Evolutionary conservation across 2,329 filamentous ascomycete genomes (phyloP).

Genomic region (Neonectria ditissima): DNA sequence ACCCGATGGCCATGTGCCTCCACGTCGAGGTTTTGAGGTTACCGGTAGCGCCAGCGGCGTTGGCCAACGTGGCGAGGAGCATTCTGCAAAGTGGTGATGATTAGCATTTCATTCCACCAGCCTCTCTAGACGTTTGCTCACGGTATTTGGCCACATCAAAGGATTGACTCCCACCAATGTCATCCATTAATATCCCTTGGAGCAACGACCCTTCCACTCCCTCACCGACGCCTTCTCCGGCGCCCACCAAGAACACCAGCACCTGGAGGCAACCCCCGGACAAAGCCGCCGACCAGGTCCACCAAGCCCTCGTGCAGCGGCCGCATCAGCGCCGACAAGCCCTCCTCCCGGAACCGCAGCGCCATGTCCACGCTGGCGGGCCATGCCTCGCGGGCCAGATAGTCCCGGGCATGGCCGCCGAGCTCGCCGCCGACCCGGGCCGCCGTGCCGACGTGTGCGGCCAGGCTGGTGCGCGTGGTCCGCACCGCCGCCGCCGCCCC

Average conservation of each 20-base stretch:
- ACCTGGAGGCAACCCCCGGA: constrained; percentile 25
- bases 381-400: constrained; percentile 20
- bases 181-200: too few species aligned
- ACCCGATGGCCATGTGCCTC: too few species aligned
- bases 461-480: constrained; percentile 21
- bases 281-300: neutral
- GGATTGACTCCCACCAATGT: too few species aligned
- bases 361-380: constrained; percentile 9
- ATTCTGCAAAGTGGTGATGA: too few species aligned
- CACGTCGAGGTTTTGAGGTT: too few species aligned
- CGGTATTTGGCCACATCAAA: too few species aligned
- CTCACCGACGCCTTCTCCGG: constrained; percentile 1
- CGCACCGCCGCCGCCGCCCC: neutral
- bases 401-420: constrained; percentile 12
- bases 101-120: too few species aligned
- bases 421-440: constrained; percentile 14
- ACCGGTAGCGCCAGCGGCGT: too few species aligned
- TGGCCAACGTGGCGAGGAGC: too few species aligned
- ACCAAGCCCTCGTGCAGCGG: constrained; percentile 11
- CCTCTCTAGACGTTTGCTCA: too few species aligned
- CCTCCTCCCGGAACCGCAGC: constrained; percentile 20
- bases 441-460: neutral
- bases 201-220: neutral
- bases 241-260: constrained; percentile 18
- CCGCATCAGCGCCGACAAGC: constrained; percentile 2